These are phyloP conservation scores for Penicillium salamii DNA, from an alignment of 495 filamentous ascomycete species.

Conservation along the genomic window DNA sequence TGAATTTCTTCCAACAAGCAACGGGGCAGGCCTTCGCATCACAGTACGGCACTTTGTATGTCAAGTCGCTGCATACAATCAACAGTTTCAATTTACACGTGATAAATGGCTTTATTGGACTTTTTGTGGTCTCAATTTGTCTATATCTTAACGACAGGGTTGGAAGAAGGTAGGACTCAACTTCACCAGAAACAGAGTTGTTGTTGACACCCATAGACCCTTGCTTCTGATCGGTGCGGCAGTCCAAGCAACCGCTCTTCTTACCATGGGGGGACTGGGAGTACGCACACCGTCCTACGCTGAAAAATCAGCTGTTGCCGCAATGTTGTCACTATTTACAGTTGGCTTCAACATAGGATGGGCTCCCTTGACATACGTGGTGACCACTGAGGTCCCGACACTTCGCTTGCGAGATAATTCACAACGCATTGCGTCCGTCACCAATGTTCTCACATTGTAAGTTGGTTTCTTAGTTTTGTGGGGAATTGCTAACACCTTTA, in stretches of 20 bases:
- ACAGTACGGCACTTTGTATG: slow-evolving; percentile 33
- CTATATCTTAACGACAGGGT: slow-evolving; percentile 8
- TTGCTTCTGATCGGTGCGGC: slow-evolving; percentile 9
- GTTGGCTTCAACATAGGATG: slow-evolving; percentile 23
- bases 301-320: slow-evolving; percentile 17
- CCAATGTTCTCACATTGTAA: slow-evolving; percentile 22
- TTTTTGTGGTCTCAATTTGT: slow-evolving; percentile 10
- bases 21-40: slow-evolving; percentile 32
- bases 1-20: slow-evolving; percentile 34
- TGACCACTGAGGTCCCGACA: slow-evolving; percentile 19
- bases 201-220: neutral
- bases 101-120: slow-evolving; percentile 17
- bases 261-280: slow-evolving; percentile 23
- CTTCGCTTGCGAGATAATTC: slow-evolving; percentile 21
- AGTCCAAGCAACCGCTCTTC: slow-evolving; percentile 12
- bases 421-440: slow-evolving; percentile 18
- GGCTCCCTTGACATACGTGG: slow-evolving; percentile 19
- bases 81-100: slow-evolving; percentile 30
- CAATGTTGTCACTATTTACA: slow-evolving; percentile 19
- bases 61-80: slow-evolving; percentile 29
- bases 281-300: slow-evolving; percentile 10
- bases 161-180: slow-evolving; percentile 9
- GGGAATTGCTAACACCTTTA: neutral
- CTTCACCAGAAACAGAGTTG: neutral
- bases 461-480: neutral